A percentile compares a stretch with the other conserved stretches of the same genome.
Conservation (phyloP, 2,329 filamentous ascomycete species). For the Coniochaeta hoffmannii region DNA sequence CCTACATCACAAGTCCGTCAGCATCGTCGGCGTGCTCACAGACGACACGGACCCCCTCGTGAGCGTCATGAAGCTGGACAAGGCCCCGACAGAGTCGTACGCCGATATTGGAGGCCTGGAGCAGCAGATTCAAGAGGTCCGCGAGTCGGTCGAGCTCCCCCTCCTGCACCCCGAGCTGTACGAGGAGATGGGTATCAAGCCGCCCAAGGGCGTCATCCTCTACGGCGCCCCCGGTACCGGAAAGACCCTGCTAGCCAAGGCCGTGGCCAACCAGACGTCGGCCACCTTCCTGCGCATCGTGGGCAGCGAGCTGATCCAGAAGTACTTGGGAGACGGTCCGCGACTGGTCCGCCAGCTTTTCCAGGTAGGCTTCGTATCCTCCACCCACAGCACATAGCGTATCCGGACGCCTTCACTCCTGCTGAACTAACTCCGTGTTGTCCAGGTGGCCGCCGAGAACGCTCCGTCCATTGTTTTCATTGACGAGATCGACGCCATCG, state of each 20-base stretch:
- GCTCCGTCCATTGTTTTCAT: constrained; percentile 98
- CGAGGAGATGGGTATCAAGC: constrained; percentile 99
- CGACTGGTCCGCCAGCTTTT: constrained; percentile 93
- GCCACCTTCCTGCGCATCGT: constrained; percentile 97
- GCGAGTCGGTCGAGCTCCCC: constrained; percentile 93
- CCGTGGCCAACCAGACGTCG: constrained; percentile 97
- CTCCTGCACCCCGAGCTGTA: constrained; percentile 94
- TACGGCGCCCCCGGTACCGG: constrained; percentile 96
- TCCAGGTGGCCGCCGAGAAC: constrained; percentile 83
- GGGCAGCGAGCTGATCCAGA: constrained; percentile 94
- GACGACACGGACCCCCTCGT: constrained; percentile 94
- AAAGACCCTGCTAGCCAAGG: constrained; percentile 93
- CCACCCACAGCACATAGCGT: no score
- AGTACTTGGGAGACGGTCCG: constrained; percentile 94
- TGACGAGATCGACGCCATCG: constrained; percentile 97
- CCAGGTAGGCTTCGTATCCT: constrained; percentile 49
- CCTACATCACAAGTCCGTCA: constrained; percentile 95
- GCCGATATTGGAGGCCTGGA: constrained; percentile 97
- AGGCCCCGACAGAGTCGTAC: constrained; percentile 96
- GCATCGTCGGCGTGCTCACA: constrained; percentile 92
- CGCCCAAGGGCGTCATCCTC: constrained; percentile 97
- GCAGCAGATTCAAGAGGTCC: constrained; percentile 91
- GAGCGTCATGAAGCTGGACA: constrained; percentile 98
- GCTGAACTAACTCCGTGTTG: not conserved
- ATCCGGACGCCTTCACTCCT: no score